Evolutionary conservation across 345 rosid genomes (phyloP).

Genomic region (Conringia planisiliqua): DNA sequence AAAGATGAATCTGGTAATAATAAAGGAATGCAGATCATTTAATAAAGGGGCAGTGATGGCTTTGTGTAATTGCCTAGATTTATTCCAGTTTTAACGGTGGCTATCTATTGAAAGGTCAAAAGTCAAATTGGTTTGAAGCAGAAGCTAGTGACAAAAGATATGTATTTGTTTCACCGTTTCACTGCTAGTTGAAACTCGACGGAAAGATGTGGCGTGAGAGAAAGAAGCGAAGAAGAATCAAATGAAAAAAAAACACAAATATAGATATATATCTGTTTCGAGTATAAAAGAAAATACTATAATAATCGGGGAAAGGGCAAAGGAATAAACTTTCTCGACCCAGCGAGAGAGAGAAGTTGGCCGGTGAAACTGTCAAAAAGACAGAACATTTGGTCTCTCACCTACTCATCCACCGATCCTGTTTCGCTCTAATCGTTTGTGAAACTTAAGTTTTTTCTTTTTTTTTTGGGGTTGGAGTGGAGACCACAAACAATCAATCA

Average conservation of each 20-base stretch:
- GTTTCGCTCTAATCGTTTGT: neutral
- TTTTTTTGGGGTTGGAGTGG: neutral
- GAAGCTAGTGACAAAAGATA: too few relatives aligned
- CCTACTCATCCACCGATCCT: neutral
- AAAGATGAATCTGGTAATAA: neutral
- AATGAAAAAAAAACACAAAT: too few relatives aligned
- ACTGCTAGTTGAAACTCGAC: neutral
- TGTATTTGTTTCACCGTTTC: slow-evolving; percentile 10
- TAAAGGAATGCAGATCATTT: neutral
- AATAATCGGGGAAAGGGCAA: neutral
- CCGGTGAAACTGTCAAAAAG: slow-evolving; percentile 27
- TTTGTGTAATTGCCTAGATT: too few relatives aligned
- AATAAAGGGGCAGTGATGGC: too few relatives aligned
- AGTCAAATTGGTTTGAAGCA: too few relatives aligned
- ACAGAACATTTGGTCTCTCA: slow-evolving; percentile 21
- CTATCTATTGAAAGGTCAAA: neutral
- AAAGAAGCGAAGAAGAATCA: too few relatives aligned
- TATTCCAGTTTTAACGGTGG: neutral
- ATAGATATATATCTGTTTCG: too few relatives aligned
- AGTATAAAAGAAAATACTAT: too few relatives aligned
- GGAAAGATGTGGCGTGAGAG: too few relatives aligned
- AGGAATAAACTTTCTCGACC: neutral
- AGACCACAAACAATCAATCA: neutral
- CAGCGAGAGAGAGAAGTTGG: slow-evolving; percentile 16
- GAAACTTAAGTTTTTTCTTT: neutral